Conservation (phyloP, 2,329 filamentous ascomycete species). For the Stemphylium beticola region DNA sequence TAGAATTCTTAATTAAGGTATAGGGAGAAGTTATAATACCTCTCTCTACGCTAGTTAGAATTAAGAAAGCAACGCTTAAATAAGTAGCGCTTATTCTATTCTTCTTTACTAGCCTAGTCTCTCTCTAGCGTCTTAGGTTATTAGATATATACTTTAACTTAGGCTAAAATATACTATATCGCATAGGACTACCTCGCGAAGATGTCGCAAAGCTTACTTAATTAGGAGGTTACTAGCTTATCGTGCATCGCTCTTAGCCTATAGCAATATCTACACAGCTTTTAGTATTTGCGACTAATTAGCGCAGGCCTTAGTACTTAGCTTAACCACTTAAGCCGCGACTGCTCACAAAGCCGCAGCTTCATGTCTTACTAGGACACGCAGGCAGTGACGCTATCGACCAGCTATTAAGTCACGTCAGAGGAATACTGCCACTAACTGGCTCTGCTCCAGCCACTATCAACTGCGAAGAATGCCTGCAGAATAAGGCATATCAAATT, state of each 20-base stretch:
- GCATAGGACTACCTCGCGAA: no score
- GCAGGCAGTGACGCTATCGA: slow-evolving; percentile 3
- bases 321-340: not conserved
- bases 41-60: no score
- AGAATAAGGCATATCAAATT: slow-evolving; percentile 1
- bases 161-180: no score
- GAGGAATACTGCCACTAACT: not conserved
- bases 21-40: no score
- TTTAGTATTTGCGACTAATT: not conserved
- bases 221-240: no score
- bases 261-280: not conserved
- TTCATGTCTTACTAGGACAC: not conserved
- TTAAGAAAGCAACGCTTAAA: no score
- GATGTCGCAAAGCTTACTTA: no score
- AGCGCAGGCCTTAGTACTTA: slow-evolving; percentile 1
- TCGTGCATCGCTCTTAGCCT: not conserved
- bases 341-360: not conserved
- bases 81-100: no score
- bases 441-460: not conserved
- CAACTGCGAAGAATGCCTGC: not conserved
- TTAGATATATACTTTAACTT: no score
- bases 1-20: no score
- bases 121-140: no score
- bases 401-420: not conserved
- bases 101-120: no score